Evolutionary conservation across 2,329 filamentous ascomycete genomes (phyloP), one percentile per base, ranked within the genome.

Genomic region (Bertia moriformis): DNA sequence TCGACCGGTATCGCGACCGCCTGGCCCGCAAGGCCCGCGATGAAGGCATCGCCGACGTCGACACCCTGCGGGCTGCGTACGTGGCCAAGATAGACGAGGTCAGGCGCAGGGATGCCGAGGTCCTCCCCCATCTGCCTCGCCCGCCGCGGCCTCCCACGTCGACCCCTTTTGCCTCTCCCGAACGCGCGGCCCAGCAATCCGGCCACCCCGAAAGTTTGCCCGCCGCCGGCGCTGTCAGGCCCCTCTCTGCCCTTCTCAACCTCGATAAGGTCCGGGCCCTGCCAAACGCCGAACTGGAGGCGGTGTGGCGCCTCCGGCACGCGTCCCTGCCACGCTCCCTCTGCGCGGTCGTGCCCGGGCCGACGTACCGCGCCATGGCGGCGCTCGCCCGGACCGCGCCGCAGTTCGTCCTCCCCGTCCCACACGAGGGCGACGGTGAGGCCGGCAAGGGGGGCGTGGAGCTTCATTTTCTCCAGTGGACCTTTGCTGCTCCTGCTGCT

Each of bases 1-100:
- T 79, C 32, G 72, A 78, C 35, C 75, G 69, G 52, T 82, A 82
- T 56, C 62, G 62, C 43, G 60, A 69, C 20, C 78, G 80, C 57
- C 65, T 82, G 36, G 62, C 73, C 41, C 57, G 63, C 43, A 81
- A 78, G 53, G 75, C 74, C 7, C 67, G 68, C 53, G 57, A 73
- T 63, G 71, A 49, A 51, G 22, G 4, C 20, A 15, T 12, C 38
- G 55, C 51, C 38, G 51, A 63, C 51, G 63, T 77, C 14, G 65
- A 70, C 17, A 64, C 72, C 30, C 56, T 82, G 42, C 74, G 74
- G 48, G 61, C 71, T 45, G 71, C 66, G 38, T 79, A 81, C 56
- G 63, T 69, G 48, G 71, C 76, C 18, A 74, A 72, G 55, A 81
- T 81, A 43, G 48, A 67, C 20, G 52, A 63, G 30, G 54, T 77